phyloP scores from a whole-genome alignment of 306 rosid genomes.

The Betula pendula region DNA sequence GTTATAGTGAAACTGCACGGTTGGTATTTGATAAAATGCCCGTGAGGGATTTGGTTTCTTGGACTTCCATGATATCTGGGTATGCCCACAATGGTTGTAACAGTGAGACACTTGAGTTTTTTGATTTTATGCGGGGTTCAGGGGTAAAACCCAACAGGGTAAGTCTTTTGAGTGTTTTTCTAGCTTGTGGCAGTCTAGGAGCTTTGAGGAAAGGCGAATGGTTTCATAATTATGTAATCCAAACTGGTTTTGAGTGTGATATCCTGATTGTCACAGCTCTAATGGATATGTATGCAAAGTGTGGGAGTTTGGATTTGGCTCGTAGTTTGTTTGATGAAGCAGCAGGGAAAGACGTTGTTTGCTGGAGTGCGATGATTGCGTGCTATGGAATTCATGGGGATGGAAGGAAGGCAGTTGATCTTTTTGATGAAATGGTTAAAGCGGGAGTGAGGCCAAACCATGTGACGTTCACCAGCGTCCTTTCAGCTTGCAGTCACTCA shows the following conservation, averaged over 20 bases:
- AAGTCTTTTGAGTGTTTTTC: slow-evolving; percentile 29
- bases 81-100: slow-evolving; percentile 30
- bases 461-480: slow-evolving; percentile 31
- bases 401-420: slow-evolving; percentile 11
- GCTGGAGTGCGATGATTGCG: slow-evolving; percentile 35
- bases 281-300: slow-evolving; percentile 30
- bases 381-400: slow-evolving; percentile 27
- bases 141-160: slow-evolving; percentile 19
- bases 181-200: slow-evolving; percentile 23
- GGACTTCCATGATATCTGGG: slow-evolving; percentile 33
- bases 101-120: slow-evolving; percentile 18
- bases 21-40: slow-evolving; percentile 30
- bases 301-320: slow-evolving; percentile 29
- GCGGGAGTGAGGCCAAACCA: slow-evolving; percentile 19
- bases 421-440: slow-evolving; percentile 26
- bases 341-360: slow-evolving; percentile 12
- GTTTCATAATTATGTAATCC: slow-evolving; percentile 21
- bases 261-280: slow-evolving; percentile 16
- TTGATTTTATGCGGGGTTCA: slow-evolving; percentile 16
- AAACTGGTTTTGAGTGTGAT: slow-evolving; percentile 24
- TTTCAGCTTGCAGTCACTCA: slow-evolving; percentile 35
- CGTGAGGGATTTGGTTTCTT: slow-evolving; percentile 26
- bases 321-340: slow-evolving; percentile 21
- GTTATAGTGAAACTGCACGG: slow-evolving; percentile 20
- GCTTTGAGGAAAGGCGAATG: slow-evolving; percentile 27